Evolutionary conservation across 1,284 basidiomycete species (phyloP).

Genomic region (Thecaphora frezii): DNA sequence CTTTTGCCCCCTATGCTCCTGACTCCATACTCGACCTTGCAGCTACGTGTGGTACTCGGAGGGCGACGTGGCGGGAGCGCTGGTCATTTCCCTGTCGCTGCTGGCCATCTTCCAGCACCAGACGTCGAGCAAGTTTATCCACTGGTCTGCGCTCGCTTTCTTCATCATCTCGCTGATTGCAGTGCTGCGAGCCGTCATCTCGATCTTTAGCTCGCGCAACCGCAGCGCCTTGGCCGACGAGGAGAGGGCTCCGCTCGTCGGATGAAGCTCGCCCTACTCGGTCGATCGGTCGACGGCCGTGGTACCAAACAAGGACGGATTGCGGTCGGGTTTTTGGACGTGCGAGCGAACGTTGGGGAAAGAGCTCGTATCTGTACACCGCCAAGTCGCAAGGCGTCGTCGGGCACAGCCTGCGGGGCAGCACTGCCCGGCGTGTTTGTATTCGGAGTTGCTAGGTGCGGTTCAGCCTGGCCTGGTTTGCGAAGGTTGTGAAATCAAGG

Average conservation of each 20-base stretch:
- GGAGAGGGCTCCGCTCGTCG: slow-evolving; percentile 75
- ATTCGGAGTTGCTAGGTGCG: too few species aligned
- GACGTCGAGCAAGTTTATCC: slow-evolving; percentile 68
- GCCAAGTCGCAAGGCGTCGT: too few species aligned
- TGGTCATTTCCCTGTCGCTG: slow-evolving; percentile 80
- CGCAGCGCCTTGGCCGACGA: slow-evolving; percentile 69
- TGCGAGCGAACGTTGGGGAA: too few species aligned
- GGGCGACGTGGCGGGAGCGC: slow-evolving; percentile 84
- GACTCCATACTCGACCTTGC: neutral
- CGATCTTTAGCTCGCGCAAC: slow-evolving; percentile 61
- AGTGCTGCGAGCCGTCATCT: slow-evolving; percentile 74
- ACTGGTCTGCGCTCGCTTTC: slow-evolving; percentile 84
- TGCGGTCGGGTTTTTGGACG: too few species aligned
- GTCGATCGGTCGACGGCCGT: too few species aligned
- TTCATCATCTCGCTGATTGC: slow-evolving; percentile 80
- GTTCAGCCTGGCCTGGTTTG: too few species aligned
- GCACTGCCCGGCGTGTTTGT: too few species aligned
- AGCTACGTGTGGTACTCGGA: slow-evolving; percentile 76
- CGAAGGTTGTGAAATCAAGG: too few species aligned
- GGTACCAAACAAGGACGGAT: too few species aligned
- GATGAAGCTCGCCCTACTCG: slow-evolving; percentile 7
- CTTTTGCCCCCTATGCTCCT: neutral
- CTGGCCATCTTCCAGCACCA: slow-evolving; percentile 62
- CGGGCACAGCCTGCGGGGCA: too few species aligned
- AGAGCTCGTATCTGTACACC: too few species aligned